Base-by-base conservation (phyloP, 75 land plant species). In the Isoetes taiwanensis region DNA sequence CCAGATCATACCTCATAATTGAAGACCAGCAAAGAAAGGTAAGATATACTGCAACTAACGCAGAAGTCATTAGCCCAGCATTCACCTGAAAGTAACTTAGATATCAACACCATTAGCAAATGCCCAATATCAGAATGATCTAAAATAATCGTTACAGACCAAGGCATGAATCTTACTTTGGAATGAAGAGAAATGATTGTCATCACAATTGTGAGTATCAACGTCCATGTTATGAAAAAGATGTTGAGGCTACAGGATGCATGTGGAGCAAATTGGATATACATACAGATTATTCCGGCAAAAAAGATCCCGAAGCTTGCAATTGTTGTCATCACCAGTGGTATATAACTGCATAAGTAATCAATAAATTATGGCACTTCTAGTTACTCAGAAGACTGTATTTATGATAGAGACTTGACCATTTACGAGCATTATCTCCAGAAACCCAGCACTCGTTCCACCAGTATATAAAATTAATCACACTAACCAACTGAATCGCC, bases 21-120 rank as follows among this genome's bases (percentile, higher is more conserved):
- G 95, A 89, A 73, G 82, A 88, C 95, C 95, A 88, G 50, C 95
- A 86, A 33, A 88, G 84, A 61, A 78, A 88, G 17, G 81, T 74
- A 58, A 76, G 43, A 50, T 88, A 88, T 32, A 79, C 52, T 30
- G 82, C 71, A 82, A 88, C 84, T 25, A 88, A 67, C 2, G 82
- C 82, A 34, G 95, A 85, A 33, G 90, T 72, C 32, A 88, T 38
- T 25, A 84, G 74, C n/a, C 95, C 95, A 46, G 74, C 68, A 64
- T 84, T 81, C 25, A 81, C 84, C 90, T 88, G 69, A 32, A 58
- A 46, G 25, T n/a, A 46, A 46, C 2, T 43, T 28, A 6, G 28
- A 20, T 26, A 12, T 14, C 17, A 56, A 11, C 11, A 39, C 6
- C 24, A 48, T 4, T 41, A 59, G 20, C 12, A 58, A 58, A 37